Evolutionary conservation across 345 rosid species (phyloP).

Genomic region (Acer negundo): DNA sequence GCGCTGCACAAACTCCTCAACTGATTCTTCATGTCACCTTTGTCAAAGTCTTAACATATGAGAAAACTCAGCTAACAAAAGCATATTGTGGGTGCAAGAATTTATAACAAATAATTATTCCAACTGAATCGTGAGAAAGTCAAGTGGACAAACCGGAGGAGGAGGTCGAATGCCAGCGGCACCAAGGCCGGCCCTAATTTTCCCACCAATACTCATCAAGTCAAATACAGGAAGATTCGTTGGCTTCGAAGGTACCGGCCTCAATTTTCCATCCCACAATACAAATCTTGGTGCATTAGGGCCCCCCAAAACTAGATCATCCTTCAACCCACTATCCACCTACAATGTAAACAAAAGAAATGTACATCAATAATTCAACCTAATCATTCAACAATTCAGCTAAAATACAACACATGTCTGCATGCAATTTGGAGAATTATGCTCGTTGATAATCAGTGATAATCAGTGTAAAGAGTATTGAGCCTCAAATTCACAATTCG

Average conservation of each 20-base stretch:
- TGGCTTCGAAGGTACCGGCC: slow-evolving; percentile 85
- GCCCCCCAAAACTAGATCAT: slow-evolving; percentile 91
- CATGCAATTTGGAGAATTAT: neutral
- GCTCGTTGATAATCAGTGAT: neutral
- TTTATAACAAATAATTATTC: neutral
- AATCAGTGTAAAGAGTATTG: neutral
- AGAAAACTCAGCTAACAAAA: slow-evolving; percentile 33
- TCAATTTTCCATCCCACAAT: slow-evolving; percentile 80
- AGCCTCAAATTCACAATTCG: slow-evolving; percentile 18
- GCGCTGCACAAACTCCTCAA: slow-evolving; percentile 93
- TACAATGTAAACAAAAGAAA: slow-evolving; percentile 22
- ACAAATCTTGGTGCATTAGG: slow-evolving; percentile 91
- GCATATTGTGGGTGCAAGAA: neutral
- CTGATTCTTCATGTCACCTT: slow-evolving; percentile 92
- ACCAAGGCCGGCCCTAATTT: slow-evolving; percentile 85
- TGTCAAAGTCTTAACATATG: slow-evolving; percentile 55
- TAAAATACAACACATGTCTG: neutral
- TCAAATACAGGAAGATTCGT: slow-evolving; percentile 75
- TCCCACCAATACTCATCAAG: slow-evolving; percentile 89
- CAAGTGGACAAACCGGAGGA: slow-evolving; percentile 76
- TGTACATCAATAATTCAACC: no score
- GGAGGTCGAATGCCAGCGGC: slow-evolving; percentile 87
- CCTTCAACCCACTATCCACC: slow-evolving; percentile 89
- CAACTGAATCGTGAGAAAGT: slow-evolving; percentile 16
- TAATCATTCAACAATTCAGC: neutral